Evolutionary conservation across 2,329 filamentous ascomycete species (phyloP), one percentile per base, ranked within the genome.

Genomic region (Beauveria sp.): DNA sequence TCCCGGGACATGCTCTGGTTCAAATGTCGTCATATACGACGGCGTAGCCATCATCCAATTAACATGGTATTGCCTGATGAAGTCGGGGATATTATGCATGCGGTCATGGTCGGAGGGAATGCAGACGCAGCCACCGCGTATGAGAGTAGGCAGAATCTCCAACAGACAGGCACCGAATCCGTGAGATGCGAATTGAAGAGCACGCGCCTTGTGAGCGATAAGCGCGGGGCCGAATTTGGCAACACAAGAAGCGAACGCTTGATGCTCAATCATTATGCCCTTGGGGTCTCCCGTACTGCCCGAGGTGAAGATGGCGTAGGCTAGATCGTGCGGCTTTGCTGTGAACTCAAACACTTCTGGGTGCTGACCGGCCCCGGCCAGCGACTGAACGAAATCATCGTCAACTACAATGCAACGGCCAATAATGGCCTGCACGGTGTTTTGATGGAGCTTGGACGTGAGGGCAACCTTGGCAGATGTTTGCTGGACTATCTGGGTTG

Each of bases 191-290:
- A 55, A 55, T n/a, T 55, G 53, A 7, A 43, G 65, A 2, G 66
- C 62, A 10, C 67, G 61, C 6, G 66, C 55, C 12, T 20, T 22
- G 3, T 30, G 59, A 47, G 67, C 64, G 9, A 64, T 63, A 7
- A 66, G 52, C 2, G 58, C 50, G 12, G 64, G 60, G 3, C 63
- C 55, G 51, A 59, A 67, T 22, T 57, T 64, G n/a, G 30, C 51
- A 60, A 63, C 58, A n/a, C 64, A 58, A 34, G 51, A 64, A 22
- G 55, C 59, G 20, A 65, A 63, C 24, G 63, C 53, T 3, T 50
- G 20, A 22, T 67, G 68, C n/a, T 58, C 61, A 34, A 66, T 62
- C 5, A 67, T 63, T 3, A 66, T 65, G 24, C 68, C 68, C 37
- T 70, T 70, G 3, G 68, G 64, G 12, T 63, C 61, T 2, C 66